Evolutionary conservation across 225 moss, liverwort and hornwort species (phyloP).

Genomic region (Takakia lepidozioides): DNA sequence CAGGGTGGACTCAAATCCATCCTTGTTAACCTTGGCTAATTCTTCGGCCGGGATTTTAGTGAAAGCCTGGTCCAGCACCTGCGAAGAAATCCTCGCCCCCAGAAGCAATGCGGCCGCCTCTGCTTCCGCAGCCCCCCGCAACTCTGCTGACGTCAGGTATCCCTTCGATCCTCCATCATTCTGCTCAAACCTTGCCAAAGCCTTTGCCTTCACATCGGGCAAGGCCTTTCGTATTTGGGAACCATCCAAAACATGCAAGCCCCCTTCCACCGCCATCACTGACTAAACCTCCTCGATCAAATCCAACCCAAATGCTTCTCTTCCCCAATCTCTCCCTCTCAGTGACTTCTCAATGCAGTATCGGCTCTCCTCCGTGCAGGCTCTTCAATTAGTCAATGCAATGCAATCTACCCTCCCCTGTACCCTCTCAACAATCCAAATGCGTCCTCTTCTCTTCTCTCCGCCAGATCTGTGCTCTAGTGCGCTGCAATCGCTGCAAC

Average conservation of each 20-base stretch:
- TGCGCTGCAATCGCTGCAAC: no score
- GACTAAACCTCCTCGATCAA: no score
- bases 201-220: slow-evolving; percentile 21
- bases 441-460: no score
- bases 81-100: slow-evolving; percentile 32
- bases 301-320: no score
- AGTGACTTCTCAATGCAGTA: no score
- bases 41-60: slow-evolving; percentile 17
- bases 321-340: no score
- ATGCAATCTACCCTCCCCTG: no score
- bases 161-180: slow-evolving; percentile 52
- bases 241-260: slow-evolving; percentile 44
- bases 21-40: slow-evolving; percentile 26
- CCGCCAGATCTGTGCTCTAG: no score
- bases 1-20: slow-evolving; percentile 27
- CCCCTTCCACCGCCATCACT: no score
- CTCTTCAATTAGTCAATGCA: no score
- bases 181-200: slow-evolving; percentile 22
- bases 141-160: slow-evolving; percentile 40
- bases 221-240: slow-evolving; percentile 44
- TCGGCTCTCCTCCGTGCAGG: no score
- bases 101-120: slow-evolving; percentile 56
- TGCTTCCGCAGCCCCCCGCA: slow-evolving; percentile 56
- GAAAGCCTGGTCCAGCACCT: slow-evolving; percentile 23
- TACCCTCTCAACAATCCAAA: no score